phyloP scores from a whole-genome alignment of 208 protist genomes.

The Endotrypanum monterogeii region DNA sequence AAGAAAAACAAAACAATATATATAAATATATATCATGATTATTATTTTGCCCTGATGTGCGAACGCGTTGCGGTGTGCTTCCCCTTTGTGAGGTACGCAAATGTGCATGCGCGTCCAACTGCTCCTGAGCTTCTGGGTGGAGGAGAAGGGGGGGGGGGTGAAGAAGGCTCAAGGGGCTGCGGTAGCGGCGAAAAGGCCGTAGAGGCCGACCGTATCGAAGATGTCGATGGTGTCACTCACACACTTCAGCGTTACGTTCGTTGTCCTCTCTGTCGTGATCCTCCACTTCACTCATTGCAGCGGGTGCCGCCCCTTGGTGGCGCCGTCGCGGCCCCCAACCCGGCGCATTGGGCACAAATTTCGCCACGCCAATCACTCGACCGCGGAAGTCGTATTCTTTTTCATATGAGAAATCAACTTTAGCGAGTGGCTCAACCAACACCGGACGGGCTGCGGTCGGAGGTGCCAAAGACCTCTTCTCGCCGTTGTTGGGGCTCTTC shows the following conservation, averaged over 20 bases:
- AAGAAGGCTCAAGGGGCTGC: neutral
- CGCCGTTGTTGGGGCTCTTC: neutral
- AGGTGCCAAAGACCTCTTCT: conserved; percentile 4
- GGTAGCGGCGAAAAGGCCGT: neutral
- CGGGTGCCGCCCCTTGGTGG: conserved; percentile 71
- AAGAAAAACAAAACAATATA: too few species aligned
- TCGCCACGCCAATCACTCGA: conserved; percentile 69
- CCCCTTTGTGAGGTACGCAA: too few species aligned
- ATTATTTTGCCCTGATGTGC: too few species aligned
- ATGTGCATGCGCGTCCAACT: too few species aligned
- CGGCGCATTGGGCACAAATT: conserved; percentile 91
- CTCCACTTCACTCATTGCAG: conserved; percentile 28
- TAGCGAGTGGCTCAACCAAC: conserved; percentile 43
- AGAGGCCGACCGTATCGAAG: neutral
- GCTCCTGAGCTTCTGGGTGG: too few species aligned
- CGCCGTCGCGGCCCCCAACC: conserved; percentile 86
- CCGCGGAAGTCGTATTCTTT: conserved; percentile 78
- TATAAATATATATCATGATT: too few species aligned
- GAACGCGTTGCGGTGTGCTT: too few species aligned
- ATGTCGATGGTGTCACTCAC: neutral
- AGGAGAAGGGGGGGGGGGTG: too few species aligned
- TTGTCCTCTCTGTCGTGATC: neutral
- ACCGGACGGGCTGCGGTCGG: conserved; percentile 15
- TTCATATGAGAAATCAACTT: conserved; percentile 81
- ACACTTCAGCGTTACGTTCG: neutral